phyloP scores from a whole-genome alignment of 768 basidiomycete species.

The Scleroderma bovista region DNA sequence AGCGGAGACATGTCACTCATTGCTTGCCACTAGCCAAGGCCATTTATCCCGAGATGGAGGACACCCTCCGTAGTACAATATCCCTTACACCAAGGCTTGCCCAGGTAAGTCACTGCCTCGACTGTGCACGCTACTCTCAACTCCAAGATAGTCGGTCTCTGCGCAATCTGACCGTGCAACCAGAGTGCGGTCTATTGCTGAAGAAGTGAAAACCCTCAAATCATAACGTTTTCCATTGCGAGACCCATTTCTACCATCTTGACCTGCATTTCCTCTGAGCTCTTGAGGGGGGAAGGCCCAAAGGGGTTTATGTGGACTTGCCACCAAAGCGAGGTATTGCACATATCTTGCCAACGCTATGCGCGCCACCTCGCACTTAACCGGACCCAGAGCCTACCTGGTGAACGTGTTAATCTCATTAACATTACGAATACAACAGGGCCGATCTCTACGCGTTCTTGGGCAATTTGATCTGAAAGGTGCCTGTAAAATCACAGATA shows the following conservation, averaged over 20 bases:
- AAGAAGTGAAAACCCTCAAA: conserved; percentile 48
- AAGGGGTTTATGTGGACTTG: too few relatives aligned
- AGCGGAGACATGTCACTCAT: conserved; percentile 2
- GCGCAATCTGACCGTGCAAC: conserved; percentile 48
- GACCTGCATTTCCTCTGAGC: too few relatives aligned
- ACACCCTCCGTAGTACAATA: conserved; percentile 29
- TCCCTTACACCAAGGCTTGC: conserved; percentile 43
- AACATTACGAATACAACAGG: neutral
- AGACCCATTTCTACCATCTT: too few relatives aligned
- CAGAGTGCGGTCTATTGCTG: conserved; percentile 38
- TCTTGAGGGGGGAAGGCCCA: too few relatives aligned
- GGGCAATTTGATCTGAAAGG: conserved; percentile 77
- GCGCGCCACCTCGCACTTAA: neutral
- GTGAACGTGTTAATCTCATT: too few relatives aligned
- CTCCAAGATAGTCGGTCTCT: conserved; percentile 35
- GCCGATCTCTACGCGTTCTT: conserved; percentile 45
- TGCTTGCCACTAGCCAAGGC: conserved; percentile 11
- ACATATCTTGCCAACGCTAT: too few relatives aligned
- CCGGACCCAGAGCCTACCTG: too few relatives aligned
- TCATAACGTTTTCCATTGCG: conserved; percentile 23
- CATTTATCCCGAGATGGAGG: conserved; percentile 18
- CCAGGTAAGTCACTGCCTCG: conserved; percentile 36
- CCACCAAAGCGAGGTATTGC: neutral
- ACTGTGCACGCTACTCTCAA: neutral
- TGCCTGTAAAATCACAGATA: conserved; percentile 41